Evolutionary conservation across 306 rosid species (phyloP), one percentile per base, ranked within the genome.

Genomic region (Lagenaria siceraria): DNA sequence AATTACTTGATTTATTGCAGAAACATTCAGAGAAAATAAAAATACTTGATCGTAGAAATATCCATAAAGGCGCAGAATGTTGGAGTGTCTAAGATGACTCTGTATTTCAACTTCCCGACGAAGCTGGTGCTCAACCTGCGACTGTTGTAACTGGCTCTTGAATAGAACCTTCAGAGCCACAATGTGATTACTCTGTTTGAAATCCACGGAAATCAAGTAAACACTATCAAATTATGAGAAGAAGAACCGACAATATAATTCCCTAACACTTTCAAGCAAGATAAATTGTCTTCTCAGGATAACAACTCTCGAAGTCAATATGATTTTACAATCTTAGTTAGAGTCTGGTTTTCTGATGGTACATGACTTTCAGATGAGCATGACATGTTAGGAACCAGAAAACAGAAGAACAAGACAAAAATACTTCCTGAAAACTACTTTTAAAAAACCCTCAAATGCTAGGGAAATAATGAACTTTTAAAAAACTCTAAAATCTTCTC

Each of bases 91-190:
- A 68, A 96, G 97, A 90, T 96, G 99, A 81, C 98, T 92, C 73
- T 96, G 99, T 64, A 96, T 96, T 82, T 96, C 99, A 75, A 96
- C 99, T 88, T 96, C 99, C 18, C 99, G 83, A 13, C 98, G 89
- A 55, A 96, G 99, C 81, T 96, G 99, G 80, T 96, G 99, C 87
- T 92, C 99, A 66, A 96, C 99, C 86, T 96, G 99, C 36, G 99
- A 96, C 80, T 96, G 99, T 82, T 96, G 99, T 82, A 96, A 82
- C 82, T 96, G 99, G 88, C 90, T 92, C 91, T 96, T 96, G 65
- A 92, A 96, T 70, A 96, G 91, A 71, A 96, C 99, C 86, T 96
- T 96, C 24, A 96, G 84, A 43, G 99, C 99, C 82, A 96, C 93
- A 22, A 96, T 86, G 29, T 92, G 98, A 89, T 89, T 92, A 83